phyloP scores from a whole-genome alignment of 768 basidiomycete species.

The Russula emetica region DNA sequence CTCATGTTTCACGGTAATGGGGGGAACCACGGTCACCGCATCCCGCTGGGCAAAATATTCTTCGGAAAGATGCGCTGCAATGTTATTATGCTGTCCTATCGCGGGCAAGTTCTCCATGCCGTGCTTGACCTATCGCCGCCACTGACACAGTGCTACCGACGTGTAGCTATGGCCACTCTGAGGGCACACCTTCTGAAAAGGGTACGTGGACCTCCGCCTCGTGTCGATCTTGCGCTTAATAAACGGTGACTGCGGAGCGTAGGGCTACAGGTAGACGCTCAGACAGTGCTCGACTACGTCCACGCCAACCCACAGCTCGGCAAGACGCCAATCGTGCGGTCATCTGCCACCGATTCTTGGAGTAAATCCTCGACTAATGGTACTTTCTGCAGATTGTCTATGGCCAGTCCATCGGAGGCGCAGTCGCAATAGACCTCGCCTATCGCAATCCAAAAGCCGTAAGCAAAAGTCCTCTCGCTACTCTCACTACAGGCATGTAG shows the following conservation, averaged over 20 bases:
- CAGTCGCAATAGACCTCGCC: constrained; percentile 85
- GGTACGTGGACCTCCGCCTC: constrained; percentile 41
- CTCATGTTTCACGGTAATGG: constrained; percentile 93
- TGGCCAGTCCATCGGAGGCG: constrained; percentile 88
- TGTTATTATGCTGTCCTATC: constrained; percentile 89
- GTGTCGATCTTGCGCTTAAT: not conserved
- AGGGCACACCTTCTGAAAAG: constrained; percentile 81
- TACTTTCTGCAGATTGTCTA: constrained; percentile 56
- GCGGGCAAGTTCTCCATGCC: constrained; percentile 55
- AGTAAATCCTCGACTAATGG: not conserved
- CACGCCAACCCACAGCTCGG: constrained; percentile 57
- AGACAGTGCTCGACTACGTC: constrained; percentile 75
- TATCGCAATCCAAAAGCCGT: constrained; percentile 70
- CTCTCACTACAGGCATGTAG: not conserved
- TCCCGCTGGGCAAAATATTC: constrained; percentile 83
- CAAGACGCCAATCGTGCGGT: constrained; percentile 60
- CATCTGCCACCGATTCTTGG: not conserved
- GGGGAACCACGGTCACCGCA: constrained; percentile 82
- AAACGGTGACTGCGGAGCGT: not conserved
- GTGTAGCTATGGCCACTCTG: constrained; percentile 78
- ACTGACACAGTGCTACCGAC: not conserved
- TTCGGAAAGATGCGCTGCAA: constrained; percentile 83
- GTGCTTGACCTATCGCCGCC: not conserved
- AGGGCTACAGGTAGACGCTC: constrained; percentile 83
- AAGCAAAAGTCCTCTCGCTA: constrained; percentile 12